Conservation (phyloP, 257 asterid species). For the Jaltomata sinuosa region DNA sequence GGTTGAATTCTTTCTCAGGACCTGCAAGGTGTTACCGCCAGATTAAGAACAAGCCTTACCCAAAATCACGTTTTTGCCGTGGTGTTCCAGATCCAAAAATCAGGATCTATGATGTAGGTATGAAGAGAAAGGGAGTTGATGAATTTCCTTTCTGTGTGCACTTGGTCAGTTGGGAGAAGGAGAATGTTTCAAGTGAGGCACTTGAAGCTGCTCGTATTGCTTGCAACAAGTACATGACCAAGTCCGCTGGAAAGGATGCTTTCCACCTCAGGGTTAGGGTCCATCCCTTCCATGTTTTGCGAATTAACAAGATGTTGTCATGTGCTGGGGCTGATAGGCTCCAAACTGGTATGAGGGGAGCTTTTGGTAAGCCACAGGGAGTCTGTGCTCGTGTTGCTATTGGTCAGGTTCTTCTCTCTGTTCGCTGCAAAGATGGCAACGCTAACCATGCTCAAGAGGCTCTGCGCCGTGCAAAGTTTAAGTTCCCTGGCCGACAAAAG, state of each 20-base stretch:
- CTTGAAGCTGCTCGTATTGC: slow-evolving; percentile 18
- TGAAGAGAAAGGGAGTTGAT: slow-evolving; percentile 15
- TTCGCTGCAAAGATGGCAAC: slow-evolving; percentile 11
- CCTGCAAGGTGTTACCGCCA: slow-evolving; percentile 20
- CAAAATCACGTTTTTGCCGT: slow-evolving; percentile 12
- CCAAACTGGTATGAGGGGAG: slow-evolving; percentile 18
- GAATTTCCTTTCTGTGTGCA: slow-evolving; percentile 16
- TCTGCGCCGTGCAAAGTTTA: slow-evolving; percentile 14
- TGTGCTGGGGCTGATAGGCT: slow-evolving; percentile 23
- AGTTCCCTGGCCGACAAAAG: slow-evolving; percentile 21
- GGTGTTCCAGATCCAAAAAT: slow-evolving; percentile 17
- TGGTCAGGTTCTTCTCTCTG: slow-evolving; percentile 17
- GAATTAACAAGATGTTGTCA: slow-evolving; percentile 16
- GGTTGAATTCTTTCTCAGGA: background rate
- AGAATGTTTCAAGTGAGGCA: slow-evolving; percentile 12
- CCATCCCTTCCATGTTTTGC: slow-evolving; percentile 13
- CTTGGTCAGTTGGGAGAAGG: slow-evolving; percentile 19
- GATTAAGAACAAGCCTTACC: slow-evolving; percentile 15
- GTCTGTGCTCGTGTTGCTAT: slow-evolving; percentile 17
- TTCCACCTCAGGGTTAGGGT: slow-evolving; percentile 19
- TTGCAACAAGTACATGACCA: slow-evolving; percentile 19
- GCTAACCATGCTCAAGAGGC: slow-evolving; percentile 11
- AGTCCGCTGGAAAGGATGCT: slow-evolving; percentile 11
- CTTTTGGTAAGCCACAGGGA: slow-evolving; percentile 16
- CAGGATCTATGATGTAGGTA: slow-evolving; percentile 15